phyloP scores from a whole-genome alignment of 768 basidiomycete species.

The Zangia roseola region DNA sequence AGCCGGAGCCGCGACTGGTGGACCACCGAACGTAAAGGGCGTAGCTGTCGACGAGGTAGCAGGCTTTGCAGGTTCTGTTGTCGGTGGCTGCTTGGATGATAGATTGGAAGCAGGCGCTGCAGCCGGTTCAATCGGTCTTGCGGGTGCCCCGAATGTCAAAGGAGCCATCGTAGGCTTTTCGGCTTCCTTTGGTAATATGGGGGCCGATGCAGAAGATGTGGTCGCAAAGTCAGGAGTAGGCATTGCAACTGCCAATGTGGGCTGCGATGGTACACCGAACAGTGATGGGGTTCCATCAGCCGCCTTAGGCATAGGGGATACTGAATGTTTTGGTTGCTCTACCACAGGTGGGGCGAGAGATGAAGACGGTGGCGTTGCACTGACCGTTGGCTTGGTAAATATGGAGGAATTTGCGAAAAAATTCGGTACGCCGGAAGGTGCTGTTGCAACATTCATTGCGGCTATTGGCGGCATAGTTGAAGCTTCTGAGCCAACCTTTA shows the following conservation, averaged over 20 bases:
- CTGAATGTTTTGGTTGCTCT: constrained; percentile 9
- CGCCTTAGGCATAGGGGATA: constrained; percentile 3
- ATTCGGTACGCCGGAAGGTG: constrained; percentile 47
- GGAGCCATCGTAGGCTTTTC: constrained; percentile 18
- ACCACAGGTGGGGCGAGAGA: constrained; percentile 22
- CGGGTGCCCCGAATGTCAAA: constrained; percentile 30
- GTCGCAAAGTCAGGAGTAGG: constrained; percentile 1
- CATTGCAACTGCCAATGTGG: constrained; percentile 4
- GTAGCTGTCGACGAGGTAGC: constrained; percentile 3
- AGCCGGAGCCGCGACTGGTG: constrained; percentile 9
- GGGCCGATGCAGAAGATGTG: constrained; percentile 6
- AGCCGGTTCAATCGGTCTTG: constrained; percentile 22
- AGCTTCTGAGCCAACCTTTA: constrained; percentile 16
- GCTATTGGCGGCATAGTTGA: constrained; percentile 5
- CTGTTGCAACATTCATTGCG: background rate
- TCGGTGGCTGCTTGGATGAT: constrained; percentile 10
- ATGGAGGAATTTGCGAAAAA: constrained; percentile 60
- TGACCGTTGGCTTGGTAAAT: constrained; percentile 38
- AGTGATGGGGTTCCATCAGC: constrained; percentile 6
- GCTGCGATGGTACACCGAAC: constrained; percentile 11
- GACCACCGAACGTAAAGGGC: constrained; percentile 30
- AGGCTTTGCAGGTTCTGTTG: constrained; percentile 7
- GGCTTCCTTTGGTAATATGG: constrained; percentile 15
- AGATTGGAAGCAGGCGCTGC: constrained; percentile 1
- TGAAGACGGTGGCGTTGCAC: constrained; percentile 13